phyloP scores from a whole-genome alignment of 306 rosid species.

The Crotalaria pallida region DNA sequence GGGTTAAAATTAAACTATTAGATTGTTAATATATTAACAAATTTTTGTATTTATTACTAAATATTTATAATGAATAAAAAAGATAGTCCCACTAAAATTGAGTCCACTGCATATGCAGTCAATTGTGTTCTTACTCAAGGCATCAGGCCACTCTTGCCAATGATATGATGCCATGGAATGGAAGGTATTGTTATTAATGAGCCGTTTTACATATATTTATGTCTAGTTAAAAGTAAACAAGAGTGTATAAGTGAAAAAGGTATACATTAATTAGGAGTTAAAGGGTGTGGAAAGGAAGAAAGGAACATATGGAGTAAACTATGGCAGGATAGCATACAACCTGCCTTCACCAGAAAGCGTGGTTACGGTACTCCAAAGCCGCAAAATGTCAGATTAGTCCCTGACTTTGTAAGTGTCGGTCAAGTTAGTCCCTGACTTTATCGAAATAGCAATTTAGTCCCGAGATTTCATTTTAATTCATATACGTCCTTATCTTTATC shows the following conservation, averaged over 20 bases:
- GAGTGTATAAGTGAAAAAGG: conserved; percentile 26
- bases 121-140: not conserved
- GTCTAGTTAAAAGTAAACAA: not conserved
- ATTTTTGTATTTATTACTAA: no score
- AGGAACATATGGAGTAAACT: conserved; percentile 89
- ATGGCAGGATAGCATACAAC: conserved; percentile 78
- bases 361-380: conserved; percentile 81
- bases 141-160: not conserved
- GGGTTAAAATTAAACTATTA: no score
- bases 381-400: no score
- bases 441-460: no score
- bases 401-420: no score
- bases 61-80: not conserved
- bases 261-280: conserved; percentile 23
- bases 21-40: no score
- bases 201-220: not conserved
- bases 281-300: conserved; percentile 54
- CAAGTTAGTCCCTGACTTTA: no score
- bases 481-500: no score
- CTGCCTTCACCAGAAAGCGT: conserved; percentile 71
- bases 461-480: no score
- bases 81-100: not conserved
- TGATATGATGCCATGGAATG: conserved; percentile 24
- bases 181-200: conserved; percentile 21
- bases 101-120: not conserved